A percentile compares a stretch with the other conserved stretches of the same genome.
phyloP scores from a whole-genome alignment of 257 asterid species.

The Linaria vulgaris region DNA sequence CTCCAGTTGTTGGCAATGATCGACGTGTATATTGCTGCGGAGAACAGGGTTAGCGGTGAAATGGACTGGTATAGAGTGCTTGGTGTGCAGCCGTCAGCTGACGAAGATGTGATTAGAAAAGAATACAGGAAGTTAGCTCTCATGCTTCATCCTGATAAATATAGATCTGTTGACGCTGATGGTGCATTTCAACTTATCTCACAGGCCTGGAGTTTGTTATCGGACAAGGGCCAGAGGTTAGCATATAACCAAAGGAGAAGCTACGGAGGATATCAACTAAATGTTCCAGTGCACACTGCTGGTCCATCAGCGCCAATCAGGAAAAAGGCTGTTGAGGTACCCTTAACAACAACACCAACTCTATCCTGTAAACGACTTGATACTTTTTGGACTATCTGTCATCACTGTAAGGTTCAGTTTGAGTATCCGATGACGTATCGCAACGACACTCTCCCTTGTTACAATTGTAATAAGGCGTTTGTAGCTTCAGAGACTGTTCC shows the following conservation, averaged over 20 bases:
- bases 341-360: conserved; percentile 33
- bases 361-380: conserved; percentile 45
- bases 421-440: conserved; percentile 64
- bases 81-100: conserved; percentile 58
- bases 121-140: conserved; percentile 74
- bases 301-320: conserved; percentile 50
- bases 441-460: conserved; percentile 68
- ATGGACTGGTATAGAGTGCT: conserved; percentile 76
- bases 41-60: conserved; percentile 60
- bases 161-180: conserved; percentile 60
- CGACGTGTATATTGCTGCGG: conserved; percentile 62
- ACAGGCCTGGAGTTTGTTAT: conserved; percentile 71
- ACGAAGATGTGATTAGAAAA: conserved; percentile 60
- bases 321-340: conserved; percentile 23
- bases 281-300: conserved; percentile 40
- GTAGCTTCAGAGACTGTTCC: conserved; percentile 58
- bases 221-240: conserved; percentile 59
- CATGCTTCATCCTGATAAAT: conserved; percentile 80
- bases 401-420: conserved; percentile 68
- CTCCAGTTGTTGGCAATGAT: conserved; percentile 58
- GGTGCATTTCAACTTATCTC: conserved; percentile 73
- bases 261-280: conserved; percentile 42
- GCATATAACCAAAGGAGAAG: conserved; percentile 62
- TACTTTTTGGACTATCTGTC: conserved; percentile 83
- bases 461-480: conserved; percentile 60